phyloP scores from a whole-genome alignment of 2,329 filamentous ascomycete species.

The Thermothelomyces thermophilus region DNA sequence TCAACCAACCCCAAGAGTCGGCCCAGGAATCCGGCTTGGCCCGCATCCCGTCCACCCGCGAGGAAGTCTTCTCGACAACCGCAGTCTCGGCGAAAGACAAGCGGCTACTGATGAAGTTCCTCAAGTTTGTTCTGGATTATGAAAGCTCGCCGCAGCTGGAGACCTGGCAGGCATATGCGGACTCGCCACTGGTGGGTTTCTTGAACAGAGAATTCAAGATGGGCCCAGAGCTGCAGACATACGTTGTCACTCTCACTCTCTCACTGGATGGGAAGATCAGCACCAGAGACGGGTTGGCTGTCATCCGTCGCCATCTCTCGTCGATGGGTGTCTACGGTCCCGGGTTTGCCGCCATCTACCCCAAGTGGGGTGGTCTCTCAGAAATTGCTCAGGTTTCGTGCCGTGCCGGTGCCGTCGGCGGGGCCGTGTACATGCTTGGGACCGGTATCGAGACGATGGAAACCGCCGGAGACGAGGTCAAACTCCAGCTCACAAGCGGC shows the following conservation, averaged over 20 bases:
- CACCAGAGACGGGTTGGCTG: slow-evolving; percentile 59
- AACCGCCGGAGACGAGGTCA: slow-evolving; percentile 14
- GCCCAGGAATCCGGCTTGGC: slow-evolving; percentile 40
- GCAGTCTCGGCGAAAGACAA: slow-evolving; percentile 74
- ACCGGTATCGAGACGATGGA: slow-evolving; percentile 50
- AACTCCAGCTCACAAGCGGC: slow-evolving; percentile 46
- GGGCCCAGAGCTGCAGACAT: slow-evolving; percentile 59
- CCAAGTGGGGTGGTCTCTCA: slow-evolving; percentile 86
- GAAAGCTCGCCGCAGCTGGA: slow-evolving; percentile 48
- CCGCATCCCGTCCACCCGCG: slow-evolving; percentile 79
- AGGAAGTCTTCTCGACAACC: slow-evolving; percentile 81
- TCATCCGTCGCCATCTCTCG: slow-evolving; percentile 70
- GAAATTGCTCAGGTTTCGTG: slow-evolving; percentile 90
- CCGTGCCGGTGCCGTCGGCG: slow-evolving; percentile 83
- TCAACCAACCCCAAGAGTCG: slow-evolving; percentile 35
- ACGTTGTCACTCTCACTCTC: slow-evolving; percentile 62
- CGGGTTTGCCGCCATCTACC: slow-evolving; percentile 82
- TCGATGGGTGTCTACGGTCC: slow-evolving; percentile 85
- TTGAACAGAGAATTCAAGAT: slow-evolving; percentile 58
- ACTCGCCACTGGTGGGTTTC: slow-evolving; percentile 51
- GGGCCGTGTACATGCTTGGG: slow-evolving; percentile 80
- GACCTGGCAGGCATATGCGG: slow-evolving; percentile 52
- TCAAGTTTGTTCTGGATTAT: slow-evolving; percentile 76
- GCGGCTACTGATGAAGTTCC: slow-evolving; percentile 83
- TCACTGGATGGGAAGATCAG: slow-evolving; percentile 59